Conservation (phyloP, 106 monocot species). For the Allium cepa region DNA sequence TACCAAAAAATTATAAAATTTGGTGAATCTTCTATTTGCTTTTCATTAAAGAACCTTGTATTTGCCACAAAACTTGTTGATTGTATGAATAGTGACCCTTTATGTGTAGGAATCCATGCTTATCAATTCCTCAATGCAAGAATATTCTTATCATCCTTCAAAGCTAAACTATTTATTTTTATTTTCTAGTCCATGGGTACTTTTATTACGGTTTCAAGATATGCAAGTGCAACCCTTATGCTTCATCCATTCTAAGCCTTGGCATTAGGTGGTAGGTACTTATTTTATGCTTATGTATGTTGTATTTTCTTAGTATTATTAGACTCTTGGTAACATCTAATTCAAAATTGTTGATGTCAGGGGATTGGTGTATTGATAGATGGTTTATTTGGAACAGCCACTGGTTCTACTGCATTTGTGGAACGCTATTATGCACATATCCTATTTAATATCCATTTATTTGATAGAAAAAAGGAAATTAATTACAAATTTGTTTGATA, state of each 20-base stretch:
- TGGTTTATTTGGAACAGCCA: conserved; percentile 90
- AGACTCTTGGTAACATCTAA: no score
- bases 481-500: neutral
- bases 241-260: conserved; percentile 82
- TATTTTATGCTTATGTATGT: neutral
- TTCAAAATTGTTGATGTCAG: conserved; percentile 9
- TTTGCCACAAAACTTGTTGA: no score
- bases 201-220: conserved; percentile 87
- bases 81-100: no score
- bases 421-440: conserved; percentile 18
- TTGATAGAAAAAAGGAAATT: no score
- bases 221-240: conserved; percentile 88
- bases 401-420: conserved; percentile 85
- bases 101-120: no score
- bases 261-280: conserved; percentile 93
- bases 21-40: neutral
- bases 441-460: no score
- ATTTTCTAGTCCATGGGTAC: conserved; percentile 70
- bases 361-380: conserved; percentile 87
- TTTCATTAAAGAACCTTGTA: neutral
- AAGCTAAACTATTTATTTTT: neutral
- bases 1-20: neutral
- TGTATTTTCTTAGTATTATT: neutral
- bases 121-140: no score
- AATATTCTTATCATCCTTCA: no score